These are phyloP conservation scores for Phytophthora hybrid DNA, from an alignment of 352 stramenopile species.

Conservation along the genomic window DNA sequence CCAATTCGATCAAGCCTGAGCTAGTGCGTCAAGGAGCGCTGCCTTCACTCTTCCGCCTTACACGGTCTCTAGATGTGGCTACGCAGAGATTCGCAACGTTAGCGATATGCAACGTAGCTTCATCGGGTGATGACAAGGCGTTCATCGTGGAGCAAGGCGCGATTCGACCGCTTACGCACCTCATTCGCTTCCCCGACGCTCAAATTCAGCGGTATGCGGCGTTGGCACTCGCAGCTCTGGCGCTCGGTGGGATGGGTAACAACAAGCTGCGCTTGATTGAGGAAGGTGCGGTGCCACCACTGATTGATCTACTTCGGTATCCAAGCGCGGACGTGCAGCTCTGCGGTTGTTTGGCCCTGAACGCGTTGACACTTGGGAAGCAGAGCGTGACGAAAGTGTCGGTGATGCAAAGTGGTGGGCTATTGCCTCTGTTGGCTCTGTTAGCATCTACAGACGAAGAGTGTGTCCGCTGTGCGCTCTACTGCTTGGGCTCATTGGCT, in stretches of 20 bases:
- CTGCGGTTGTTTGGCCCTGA: conserved; percentile 93
- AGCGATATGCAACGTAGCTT: conserved; percentile 94
- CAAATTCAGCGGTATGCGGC: conserved; percentile 96
- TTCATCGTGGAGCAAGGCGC: conserved; percentile 93
- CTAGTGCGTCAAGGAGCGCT: conserved; percentile 87
- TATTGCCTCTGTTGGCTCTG: conserved; percentile 91
- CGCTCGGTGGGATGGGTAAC: conserved; percentile 91
- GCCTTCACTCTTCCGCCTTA: conserved; percentile 93
- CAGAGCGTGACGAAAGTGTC: conserved; percentile 89
- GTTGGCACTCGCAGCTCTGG: conserved; percentile 92
- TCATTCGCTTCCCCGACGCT: conserved; percentile 95
- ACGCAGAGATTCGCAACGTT: conserved; percentile 96
- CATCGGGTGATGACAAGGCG: conserved; percentile 84
- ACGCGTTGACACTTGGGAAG: conserved; percentile 90
- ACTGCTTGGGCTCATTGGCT: conserved; percentile 93
- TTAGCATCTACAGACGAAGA: conserved; percentile 89
- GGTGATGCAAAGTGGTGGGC: conserved; percentile 90
- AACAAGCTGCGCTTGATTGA: conserved; percentile 95
- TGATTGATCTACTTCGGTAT: conserved; percentile 95
- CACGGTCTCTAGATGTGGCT: conserved; percentile 92
- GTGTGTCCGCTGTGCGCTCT: conserved; percentile 91
- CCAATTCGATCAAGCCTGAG: conserved; percentile 82
- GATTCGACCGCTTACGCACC: conserved; percentile 94
- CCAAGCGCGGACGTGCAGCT: conserved; percentile 95
- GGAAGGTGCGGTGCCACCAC: conserved; percentile 91